A percentile compares a stretch with the other conserved stretches of the same genome.
These are phyloP conservation scores for Phytopythium delawarense DNA, from an alignment of 352 stramenopile species.

Conservation along the genomic window DNA sequence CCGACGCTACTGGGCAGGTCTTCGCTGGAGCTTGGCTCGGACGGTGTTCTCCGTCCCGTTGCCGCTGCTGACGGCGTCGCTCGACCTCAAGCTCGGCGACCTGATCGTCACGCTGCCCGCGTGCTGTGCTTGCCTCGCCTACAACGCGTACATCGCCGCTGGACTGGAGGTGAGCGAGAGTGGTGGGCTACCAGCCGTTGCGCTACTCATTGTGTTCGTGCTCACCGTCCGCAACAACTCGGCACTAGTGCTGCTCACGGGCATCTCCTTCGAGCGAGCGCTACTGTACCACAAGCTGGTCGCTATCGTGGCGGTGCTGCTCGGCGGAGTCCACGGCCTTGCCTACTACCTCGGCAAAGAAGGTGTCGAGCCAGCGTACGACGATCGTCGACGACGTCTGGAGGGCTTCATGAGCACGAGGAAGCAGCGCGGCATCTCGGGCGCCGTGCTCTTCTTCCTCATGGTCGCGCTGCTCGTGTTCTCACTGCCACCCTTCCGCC, in stretches of 20 bases:
- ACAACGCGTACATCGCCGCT: conserved; percentile 12
- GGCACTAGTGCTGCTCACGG: conserved; percentile 31
- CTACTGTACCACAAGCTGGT: conserved; percentile 52
- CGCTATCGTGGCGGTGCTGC: conserved; percentile 24
- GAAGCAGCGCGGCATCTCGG: neutral
- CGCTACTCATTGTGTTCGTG: conserved; percentile 33
- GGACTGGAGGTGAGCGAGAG: conserved; percentile 15
- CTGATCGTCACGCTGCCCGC: conserved; percentile 26
- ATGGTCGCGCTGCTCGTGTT: conserved; percentile 30
- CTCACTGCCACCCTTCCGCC: conserved; percentile 34
- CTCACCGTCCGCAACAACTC: conserved; percentile 50
- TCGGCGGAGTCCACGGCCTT: conserved; percentile 35
- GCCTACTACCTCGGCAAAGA: conserved; percentile 28
- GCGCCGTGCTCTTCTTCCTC: conserved; percentile 21
- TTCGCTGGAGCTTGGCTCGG: conserved; percentile 29
- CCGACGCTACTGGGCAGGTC: conserved; percentile 19
- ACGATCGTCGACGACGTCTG: neutral
- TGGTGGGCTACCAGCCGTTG: conserved; percentile 20
- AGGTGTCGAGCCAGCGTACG: neutral
- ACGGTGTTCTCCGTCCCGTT: conserved; percentile 25
- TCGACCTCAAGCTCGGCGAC: conserved; percentile 37
- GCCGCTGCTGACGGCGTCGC: conserved; percentile 20
- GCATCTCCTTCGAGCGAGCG: conserved; percentile 44
- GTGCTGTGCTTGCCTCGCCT: conserved; percentile 14
- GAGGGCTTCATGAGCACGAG: neutral